Base-by-base conservation (phyloP, 768 basidiomycete species). In the Agaricus sinodeliciosus region DNA sequence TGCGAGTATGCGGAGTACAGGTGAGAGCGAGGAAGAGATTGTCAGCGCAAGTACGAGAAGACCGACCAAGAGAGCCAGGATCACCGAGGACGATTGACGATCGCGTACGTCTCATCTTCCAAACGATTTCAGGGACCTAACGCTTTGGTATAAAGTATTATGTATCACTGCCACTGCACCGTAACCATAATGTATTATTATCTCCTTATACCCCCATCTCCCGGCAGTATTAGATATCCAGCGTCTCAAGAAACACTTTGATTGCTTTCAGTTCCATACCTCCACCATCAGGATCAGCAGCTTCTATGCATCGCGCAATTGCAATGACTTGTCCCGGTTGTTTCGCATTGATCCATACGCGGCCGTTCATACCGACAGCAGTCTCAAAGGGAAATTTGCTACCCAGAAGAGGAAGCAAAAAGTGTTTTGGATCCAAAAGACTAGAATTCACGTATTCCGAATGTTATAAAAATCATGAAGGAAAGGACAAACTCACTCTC, bases 361-460 rank as follows among this genome's bases (percentile, higher is more conserved):
- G 80, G 2, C 94, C 95, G 63, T 99, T 99, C 66, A 89, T 73
- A 0, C 96, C 96, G 1, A 93, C 82, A 1, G 93, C 94, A 2
- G 76, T 80, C 61, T 98, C 94, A 43, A 96, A 77, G 7, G 92
- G 90, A 62, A 95, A 92, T 36, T 77, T 77, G 9, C 82, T 75
- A 4, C 94, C 93, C 19, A 96, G 76, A 1, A 87, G 65, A 4
- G 89, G 85, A 3, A 99, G 74, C 9, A 96, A 72, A 62, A 91
- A 94, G 66, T 93, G 84, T 47, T 79, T 82, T 16, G 87, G 80
- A 63, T 90, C 84, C 28, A 97, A 73, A 27, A 96, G 70, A 50
- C 93, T 94, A 43, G 57, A 27, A 48, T 31, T 11, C 31, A 31
- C 31, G 7, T 31, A 3, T 13, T 39, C 36, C 35, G 18, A 45